phyloP scores from a whole-genome alignment of 495 filamentous ascomycete species.

The Letharia lupina region DNA sequence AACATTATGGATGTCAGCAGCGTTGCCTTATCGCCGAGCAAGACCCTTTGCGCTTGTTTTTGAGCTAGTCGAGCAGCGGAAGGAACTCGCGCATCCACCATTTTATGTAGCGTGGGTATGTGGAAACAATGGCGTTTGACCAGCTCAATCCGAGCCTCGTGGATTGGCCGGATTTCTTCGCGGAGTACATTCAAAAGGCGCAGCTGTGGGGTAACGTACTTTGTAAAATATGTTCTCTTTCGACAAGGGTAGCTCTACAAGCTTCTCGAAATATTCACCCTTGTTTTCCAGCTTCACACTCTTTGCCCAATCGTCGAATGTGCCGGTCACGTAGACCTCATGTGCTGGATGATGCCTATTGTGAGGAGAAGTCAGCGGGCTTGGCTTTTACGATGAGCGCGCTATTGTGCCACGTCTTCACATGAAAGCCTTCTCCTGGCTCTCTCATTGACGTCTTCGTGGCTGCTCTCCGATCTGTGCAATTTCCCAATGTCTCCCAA shows the following conservation, averaged over 20 bases:
- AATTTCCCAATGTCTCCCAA: constrained; percentile 12
- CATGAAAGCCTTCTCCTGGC: not conserved
- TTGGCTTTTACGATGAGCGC: constrained; percentile 11
- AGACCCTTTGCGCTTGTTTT: constrained; percentile 11
- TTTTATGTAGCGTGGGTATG: not conserved
- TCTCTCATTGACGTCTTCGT: not conserved
- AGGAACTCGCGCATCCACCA: constrained; percentile 11
- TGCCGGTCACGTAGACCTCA: constrained; percentile 92
- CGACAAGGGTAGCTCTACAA: constrained; percentile 55
- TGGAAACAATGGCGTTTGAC: not conserved
- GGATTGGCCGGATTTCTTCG: not conserved
- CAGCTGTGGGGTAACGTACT: constrained; percentile 43
- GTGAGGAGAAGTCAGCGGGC: constrained; percentile 12
- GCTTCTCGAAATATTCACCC: constrained; percentile 63
- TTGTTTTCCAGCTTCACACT: constrained; percentile 70
- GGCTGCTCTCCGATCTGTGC: not conserved
- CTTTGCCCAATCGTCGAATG: constrained; percentile 90
- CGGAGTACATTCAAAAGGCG: not conserved
- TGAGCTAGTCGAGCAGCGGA: constrained; percentile 13
- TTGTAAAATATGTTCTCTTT: constrained; percentile 71
- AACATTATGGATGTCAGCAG: constrained; percentile 5
- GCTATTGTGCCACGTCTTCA: not conserved
- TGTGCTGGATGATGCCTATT: constrained; percentile 63
- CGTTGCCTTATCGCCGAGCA: constrained; percentile 14
- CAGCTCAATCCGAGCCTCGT: not conserved